Percentiles rank a stretch among this genome's conserved stretches.
Evolutionary conservation across 805 yeast genomes (phyloP).

Genomic region (Sugiyamaella valdiviana): DNA sequence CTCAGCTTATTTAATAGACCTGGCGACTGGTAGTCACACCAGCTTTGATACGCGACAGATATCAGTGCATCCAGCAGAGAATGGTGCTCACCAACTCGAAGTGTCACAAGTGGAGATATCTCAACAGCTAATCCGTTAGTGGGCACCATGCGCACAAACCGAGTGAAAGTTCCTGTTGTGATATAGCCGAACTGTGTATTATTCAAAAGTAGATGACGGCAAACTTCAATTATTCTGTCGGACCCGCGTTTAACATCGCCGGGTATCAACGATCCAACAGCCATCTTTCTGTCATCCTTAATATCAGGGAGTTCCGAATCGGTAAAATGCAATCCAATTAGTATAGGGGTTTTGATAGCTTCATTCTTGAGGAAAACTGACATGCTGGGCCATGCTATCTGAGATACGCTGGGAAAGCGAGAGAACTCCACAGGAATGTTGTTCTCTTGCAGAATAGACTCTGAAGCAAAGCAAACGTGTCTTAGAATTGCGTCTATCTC

Average conservation of each 20-base stretch:
- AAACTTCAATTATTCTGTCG: slow-evolving; percentile 11
- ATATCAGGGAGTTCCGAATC: slow-evolving; percentile 2
- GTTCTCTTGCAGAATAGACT: slow-evolving; percentile 12
- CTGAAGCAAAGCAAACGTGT: slow-evolving; percentile 1
- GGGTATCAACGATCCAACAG: not conserved
- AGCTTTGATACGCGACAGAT: slow-evolving; percentile 9
- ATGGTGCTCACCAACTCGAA: slow-evolving; percentile 1
- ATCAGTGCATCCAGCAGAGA: slow-evolving; percentile 6
- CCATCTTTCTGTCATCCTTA: not conserved
- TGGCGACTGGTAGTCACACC: not conserved
- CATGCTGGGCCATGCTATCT: slow-evolving; percentile 11
- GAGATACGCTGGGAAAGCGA: slow-evolving; percentile 4
- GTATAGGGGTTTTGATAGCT: not conserved
- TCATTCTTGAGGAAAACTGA: slow-evolving; percentile 1
- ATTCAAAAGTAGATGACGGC: slow-evolving; percentile 19
- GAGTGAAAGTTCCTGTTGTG: slow-evolving; percentile 13
- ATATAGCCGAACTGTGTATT: slow-evolving; percentile 20
- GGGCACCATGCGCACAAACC: slow-evolving; percentile 16
- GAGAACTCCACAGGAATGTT: slow-evolving; percentile 6
- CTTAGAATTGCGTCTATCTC: slow-evolving; percentile 7
- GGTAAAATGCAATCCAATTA: slow-evolving; percentile 10
- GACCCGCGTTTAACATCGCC: not conserved
- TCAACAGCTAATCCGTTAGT: slow-evolving; percentile 4
- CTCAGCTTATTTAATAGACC: not conserved
- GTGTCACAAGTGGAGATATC: slow-evolving; percentile 15